A percentile compares a stretch with the other conserved stretches of the same genome.
phyloP scores from a whole-genome alignment of 257 asterid species.

The Nicotiana obtusifolia region DNA sequence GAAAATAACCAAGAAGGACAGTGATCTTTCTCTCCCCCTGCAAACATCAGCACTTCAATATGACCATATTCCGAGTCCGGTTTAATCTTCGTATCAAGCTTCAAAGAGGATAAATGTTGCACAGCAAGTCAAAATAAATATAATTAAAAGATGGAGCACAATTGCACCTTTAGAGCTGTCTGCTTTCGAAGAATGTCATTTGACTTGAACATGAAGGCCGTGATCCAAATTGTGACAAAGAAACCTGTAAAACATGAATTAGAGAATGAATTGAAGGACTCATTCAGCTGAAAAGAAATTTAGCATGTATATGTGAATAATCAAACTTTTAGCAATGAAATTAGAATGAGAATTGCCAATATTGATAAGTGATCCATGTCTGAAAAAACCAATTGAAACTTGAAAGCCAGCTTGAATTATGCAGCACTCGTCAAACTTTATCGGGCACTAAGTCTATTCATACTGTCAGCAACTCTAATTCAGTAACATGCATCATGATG shows the following conservation, averaged over 20 bases:
- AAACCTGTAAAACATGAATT: conserved; percentile 48
- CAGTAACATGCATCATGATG: background rate
- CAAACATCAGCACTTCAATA: conserved; percentile 20
- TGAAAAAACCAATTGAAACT: background rate
- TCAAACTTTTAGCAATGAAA: background rate
- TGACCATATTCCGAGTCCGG: background rate
- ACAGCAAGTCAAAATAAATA: background rate
- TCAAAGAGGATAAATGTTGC: conserved; percentile 5
- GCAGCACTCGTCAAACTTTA: background rate
- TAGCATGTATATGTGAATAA: background rate
- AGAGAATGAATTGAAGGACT: background rate
- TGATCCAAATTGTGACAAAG: conserved; percentile 63
- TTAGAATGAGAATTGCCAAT: background rate
- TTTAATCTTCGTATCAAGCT: background rate
- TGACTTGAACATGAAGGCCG: conserved; percentile 77
- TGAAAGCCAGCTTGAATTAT: background rate
- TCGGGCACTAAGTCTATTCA: background rate
- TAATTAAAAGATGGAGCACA: background rate
- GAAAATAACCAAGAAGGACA: conserved; percentile 54
- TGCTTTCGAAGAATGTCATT: conserved; percentile 85
- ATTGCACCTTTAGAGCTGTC: conserved; percentile 83
- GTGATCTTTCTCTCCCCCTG: conserved; percentile 83
- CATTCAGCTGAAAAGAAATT: background rate
- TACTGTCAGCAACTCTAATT: background rate
- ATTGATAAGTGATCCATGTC: background rate